Conservation (phyloP, 2,329 filamentous ascomycete species). For the Cercospora sp. region DNA sequence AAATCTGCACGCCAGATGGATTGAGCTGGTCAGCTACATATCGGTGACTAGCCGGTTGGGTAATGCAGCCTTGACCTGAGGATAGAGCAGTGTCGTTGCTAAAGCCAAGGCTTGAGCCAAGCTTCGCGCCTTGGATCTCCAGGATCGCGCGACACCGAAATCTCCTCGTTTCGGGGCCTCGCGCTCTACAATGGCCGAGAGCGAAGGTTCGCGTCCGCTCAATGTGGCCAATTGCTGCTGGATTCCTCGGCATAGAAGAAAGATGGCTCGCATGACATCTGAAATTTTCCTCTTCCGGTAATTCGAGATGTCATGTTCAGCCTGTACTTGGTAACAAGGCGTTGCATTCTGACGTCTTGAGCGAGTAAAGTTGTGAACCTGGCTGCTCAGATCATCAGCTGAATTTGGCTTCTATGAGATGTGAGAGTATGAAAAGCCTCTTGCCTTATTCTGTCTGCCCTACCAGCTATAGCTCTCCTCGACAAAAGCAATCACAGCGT, state of each 20-base stretch:
- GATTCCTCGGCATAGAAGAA: neutral
- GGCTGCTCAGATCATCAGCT: neutral
- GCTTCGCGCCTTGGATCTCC: neutral
- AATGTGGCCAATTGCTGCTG: neutral
- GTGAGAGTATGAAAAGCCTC: neutral
- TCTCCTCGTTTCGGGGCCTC: neutral
- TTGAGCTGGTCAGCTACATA: neutral
- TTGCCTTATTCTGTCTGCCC: neutral
- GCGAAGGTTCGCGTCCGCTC: neutral
- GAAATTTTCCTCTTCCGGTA: neutral
- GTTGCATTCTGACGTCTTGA: neutral
- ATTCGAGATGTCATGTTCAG: neutral
- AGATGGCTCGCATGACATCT: neutral
- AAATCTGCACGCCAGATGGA: neutral
- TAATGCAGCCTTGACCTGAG: neutral
- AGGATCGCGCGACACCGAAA: neutral
- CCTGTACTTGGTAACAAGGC: neutral
- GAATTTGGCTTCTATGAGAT: neutral
- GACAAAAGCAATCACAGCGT: slow-evolving; percentile 23
- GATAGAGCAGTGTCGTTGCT: neutral
- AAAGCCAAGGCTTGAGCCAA: neutral
- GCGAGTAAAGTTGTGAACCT: neutral
- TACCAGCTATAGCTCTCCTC: slow-evolving; percentile 31
- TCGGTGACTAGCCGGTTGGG: neutral
- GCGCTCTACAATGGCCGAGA: neutral